These are phyloP conservation scores for Talaromyces sp. DNA, from an alignment of 2,329 filamentous ascomycete species.

Conservation along the genomic window DNA sequence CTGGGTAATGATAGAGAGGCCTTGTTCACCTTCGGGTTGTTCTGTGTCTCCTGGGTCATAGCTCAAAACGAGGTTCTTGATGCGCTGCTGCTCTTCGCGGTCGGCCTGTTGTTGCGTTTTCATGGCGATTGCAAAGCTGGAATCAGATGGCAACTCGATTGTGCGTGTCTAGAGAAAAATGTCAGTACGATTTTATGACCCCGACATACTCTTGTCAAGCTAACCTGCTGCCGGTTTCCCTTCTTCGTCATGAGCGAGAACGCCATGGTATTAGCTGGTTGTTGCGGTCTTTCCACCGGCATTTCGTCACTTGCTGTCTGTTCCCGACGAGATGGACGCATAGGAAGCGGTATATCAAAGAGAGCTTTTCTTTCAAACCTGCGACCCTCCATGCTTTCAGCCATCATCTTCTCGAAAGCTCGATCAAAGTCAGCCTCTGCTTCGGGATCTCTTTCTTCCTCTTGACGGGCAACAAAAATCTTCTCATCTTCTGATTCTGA, in stretches of 20 bases:
- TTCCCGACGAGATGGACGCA: slow-evolving; percentile 69
- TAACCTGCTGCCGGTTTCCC: slow-evolving; percentile 89
- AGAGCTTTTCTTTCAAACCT: slow-evolving; percentile 93
- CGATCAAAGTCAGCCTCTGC: slow-evolving; percentile 96
- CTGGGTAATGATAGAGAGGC: slow-evolving; percentile 22
- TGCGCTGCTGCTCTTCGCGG: slow-evolving; percentile 93
- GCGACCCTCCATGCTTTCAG: slow-evolving; percentile 90
- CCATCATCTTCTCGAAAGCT: slow-evolving; percentile 97
- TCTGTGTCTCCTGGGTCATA: slow-evolving; percentile 84
- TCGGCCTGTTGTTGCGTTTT: slow-evolving; percentile 93
- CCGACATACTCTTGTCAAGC: not conserved
- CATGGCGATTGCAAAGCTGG: slow-evolving; percentile 93
- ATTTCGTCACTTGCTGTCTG: slow-evolving; percentile 42
- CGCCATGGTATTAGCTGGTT: slow-evolving; percentile 71
- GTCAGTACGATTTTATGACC: not conserved
- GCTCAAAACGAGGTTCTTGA: slow-evolving; percentile 96
- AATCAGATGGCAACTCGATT: slow-evolving; percentile 82
- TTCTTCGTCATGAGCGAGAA: slow-evolving; percentile 95
- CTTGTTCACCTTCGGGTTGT: slow-evolving; percentile 69
- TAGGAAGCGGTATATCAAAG: slow-evolving; percentile 96
- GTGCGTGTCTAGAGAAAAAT: slow-evolving; percentile 68
- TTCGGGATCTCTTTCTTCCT: slow-evolving; percentile 88
- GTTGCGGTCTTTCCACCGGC: slow-evolving; percentile 32
- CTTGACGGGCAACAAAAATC: slow-evolving; percentile 86
- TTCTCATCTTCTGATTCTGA: slow-evolving; percentile 81